Evolutionary conservation across 768 basidiomycete genomes (phyloP).

Genomic region (Boletus subparvulus): DNA sequence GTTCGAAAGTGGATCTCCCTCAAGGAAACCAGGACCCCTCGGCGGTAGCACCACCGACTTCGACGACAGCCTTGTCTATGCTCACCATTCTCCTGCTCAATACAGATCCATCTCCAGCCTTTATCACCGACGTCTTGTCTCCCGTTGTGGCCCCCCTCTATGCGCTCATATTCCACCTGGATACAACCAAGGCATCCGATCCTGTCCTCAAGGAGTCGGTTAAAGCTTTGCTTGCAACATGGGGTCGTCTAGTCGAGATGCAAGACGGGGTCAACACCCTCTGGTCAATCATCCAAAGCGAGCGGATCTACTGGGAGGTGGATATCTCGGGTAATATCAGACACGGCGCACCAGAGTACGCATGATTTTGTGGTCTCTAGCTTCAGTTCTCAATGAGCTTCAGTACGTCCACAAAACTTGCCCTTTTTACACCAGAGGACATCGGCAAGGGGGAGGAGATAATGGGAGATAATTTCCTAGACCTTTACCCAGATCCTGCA

Average conservation of each 20-base stretch:
- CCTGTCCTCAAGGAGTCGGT: conserved; percentile 61
- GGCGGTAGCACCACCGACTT: conserved; percentile 12
- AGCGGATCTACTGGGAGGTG: conserved; percentile 54
- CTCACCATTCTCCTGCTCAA: conserved; percentile 64
- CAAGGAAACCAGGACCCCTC: neutral
- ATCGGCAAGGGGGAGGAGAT: conserved; percentile 38
- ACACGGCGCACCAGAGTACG: conserved; percentile 43
- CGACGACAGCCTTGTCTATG: conserved; percentile 46
- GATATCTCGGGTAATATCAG: conserved; percentile 53
- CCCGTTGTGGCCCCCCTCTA: conserved; percentile 71
- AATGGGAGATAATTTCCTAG: conserved; percentile 52
- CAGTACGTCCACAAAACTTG: conserved; percentile 31
- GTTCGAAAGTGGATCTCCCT: neutral
- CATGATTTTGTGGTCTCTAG: neutral
- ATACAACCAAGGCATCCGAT: conserved; percentile 57
- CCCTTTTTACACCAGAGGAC: conserved; percentile 55
- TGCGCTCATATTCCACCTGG: conserved; percentile 55
- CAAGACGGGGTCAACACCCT: conserved; percentile 54
- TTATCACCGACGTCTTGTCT: conserved; percentile 62
- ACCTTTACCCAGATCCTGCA: conserved; percentile 73
- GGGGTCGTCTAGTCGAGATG: conserved; percentile 65
- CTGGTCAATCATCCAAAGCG: conserved; percentile 56
- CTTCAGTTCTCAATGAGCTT: neutral
- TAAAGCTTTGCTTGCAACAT: conserved; percentile 61
- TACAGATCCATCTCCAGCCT: conserved; percentile 72